phyloP scores from a whole-genome alignment of 2,329 filamentous ascomycete species.

The Thielaviopsis punctulata region DNA sequence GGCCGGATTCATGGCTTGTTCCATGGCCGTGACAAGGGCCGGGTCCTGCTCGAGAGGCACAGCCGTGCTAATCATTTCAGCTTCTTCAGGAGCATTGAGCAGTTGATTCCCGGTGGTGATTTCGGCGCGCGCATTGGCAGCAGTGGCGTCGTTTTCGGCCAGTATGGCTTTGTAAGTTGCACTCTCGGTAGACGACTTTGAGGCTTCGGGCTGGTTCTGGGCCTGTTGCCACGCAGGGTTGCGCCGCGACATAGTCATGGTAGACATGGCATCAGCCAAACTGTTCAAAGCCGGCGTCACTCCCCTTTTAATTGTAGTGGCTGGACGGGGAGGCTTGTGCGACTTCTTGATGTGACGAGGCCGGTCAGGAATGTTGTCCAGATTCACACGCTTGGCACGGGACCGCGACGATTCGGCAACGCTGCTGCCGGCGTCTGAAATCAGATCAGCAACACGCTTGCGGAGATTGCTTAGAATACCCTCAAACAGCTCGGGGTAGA shows the following conservation, averaged over 20 bases:
- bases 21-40: neutral
- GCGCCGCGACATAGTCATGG: too few species aligned
- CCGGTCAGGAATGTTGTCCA: neutral
- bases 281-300: neutral
- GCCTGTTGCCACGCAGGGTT: neutral
- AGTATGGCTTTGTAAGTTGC: neutral
- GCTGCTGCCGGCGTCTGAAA: too few species aligned
- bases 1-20: neutral
- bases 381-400: neutral
- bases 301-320: neutral
- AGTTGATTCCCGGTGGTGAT: neutral
- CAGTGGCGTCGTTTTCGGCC: neutral
- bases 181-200: neutral
- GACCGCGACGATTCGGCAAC: neutral
- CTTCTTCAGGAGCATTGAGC: neutral
- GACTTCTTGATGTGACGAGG: neutral
- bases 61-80: neutral
- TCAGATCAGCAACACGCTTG: neutral
- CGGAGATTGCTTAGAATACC: neutral
- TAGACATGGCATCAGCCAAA: neutral
- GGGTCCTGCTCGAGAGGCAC: neutral
- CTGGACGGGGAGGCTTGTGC: neutral
- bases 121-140: neutral
- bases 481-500: constrained; percentile 6
- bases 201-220: neutral